Percentiles rank a stretch among this genome's conserved stretches.
phyloP scores from a whole-genome alignment of 108 stramenopile genomes.

The Fragilaria crotonensis region DNA sequence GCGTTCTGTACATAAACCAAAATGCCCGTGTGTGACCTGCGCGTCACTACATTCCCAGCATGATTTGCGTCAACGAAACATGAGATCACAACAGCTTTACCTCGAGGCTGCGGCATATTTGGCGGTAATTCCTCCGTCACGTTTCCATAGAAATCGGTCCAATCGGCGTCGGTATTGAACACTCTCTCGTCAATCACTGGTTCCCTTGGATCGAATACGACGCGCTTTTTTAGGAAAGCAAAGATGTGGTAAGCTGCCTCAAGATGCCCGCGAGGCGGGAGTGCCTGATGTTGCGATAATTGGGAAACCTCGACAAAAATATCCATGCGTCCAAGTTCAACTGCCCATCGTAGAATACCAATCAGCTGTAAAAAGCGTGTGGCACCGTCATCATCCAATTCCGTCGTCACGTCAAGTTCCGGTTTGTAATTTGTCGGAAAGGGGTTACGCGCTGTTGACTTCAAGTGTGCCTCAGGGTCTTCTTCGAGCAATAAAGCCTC shows the following conservation, averaged over 20 bases:
- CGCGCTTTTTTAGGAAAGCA: background rate
- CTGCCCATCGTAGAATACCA: constrained; percentile 33
- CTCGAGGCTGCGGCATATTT: constrained; percentile 19
- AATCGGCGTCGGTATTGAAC: background rate
- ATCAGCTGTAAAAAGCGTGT: constrained; percentile 17
- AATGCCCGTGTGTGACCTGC: constrained; percentile 29
- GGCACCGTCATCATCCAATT: background rate
- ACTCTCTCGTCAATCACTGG: background rate
- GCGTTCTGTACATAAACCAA: constrained; percentile 29
- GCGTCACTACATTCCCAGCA: constrained; percentile 24
- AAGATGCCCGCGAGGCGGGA: constrained; percentile 4
- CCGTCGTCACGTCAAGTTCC: constrained; percentile 7
- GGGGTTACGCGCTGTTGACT: background rate
- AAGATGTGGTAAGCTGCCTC: constrained; percentile 11
- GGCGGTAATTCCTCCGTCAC: constrained; percentile 9
- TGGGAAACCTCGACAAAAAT: constrained; percentile 20
- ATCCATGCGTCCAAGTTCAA: constrained; percentile 23
- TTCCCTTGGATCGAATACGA: background rate
- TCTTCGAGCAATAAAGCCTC: background rate
- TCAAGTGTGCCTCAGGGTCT: background rate
- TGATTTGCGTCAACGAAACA: constrained; percentile 32
- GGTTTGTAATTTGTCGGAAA: constrained; percentile 7
- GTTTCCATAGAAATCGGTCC: constrained; percentile 9
- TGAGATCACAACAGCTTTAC: constrained; percentile 14
- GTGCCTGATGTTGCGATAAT: constrained; percentile 16